Conservation (phyloP, 2,329 filamentous ascomycete species). For the Nemania sp. region DNA sequence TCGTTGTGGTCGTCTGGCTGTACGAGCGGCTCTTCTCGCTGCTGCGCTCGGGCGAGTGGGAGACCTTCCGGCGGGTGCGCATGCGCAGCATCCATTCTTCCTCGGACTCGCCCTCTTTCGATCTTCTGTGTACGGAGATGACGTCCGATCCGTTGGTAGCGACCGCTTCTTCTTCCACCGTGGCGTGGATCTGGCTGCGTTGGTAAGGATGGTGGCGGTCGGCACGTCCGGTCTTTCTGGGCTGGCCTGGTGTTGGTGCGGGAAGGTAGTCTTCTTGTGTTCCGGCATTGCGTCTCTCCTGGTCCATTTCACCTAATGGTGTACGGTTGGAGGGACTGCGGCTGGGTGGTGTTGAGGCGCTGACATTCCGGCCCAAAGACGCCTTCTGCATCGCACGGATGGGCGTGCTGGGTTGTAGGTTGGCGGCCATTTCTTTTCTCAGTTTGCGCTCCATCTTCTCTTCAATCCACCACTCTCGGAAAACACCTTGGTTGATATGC, state of each 20-base stretch:
- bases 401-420: slow-evolving; percentile 59
- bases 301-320: slow-evolving; percentile 91
- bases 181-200: slow-evolving; percentile 54
- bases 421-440: slow-evolving; percentile 60
- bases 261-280: slow-evolving; percentile 90
- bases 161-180: slow-evolving; percentile 54
- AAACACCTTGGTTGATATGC: slow-evolving; percentile 92
- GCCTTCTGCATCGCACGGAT: slow-evolving; percentile 65
- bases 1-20: slow-evolving; percentile 75
- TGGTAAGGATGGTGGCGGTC: slow-evolving; percentile 77
- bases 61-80: slow-evolving; percentile 67
- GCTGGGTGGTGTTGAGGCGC: slow-evolving; percentile 84
- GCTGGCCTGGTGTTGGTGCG: slow-evolving; percentile 92
- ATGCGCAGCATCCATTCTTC: slow-evolving; percentile 81
- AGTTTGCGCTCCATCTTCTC: slow-evolving; percentile 76
- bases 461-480: slow-evolving; percentile 98
- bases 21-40: slow-evolving; percentile 69
- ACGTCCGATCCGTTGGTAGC: slow-evolving; percentile 63
- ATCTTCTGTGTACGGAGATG: slow-evolving; percentile 63
- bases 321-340: slow-evolving; percentile 73
- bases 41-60: slow-evolving; percentile 61
- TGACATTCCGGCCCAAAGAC: slow-evolving; percentile 61
- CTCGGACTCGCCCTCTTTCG: slow-evolving; percentile 70
- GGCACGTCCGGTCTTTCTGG: slow-evolving; percentile 80
- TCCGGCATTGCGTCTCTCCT: slow-evolving; percentile 69